phyloP scores from a whole-genome alignment of 1,284 basidiomycete genomes.

The Xanthoconium separans region DNA sequence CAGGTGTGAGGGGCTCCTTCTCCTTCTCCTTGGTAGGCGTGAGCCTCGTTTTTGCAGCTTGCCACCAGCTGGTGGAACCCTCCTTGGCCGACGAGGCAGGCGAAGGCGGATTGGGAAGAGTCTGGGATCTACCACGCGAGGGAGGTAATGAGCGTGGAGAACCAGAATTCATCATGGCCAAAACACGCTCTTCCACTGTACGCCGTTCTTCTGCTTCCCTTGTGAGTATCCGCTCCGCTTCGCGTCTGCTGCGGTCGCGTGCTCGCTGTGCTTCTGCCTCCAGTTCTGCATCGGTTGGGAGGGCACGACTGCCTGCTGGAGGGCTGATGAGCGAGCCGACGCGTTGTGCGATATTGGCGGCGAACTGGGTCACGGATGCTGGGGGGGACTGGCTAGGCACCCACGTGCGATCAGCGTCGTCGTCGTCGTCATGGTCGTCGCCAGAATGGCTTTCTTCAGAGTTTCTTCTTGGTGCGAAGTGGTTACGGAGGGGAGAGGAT shows the following conservation, averaged over 20 bases:
- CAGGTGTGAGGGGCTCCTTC: conserved; percentile 69
- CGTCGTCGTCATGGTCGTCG: conserved; percentile 38
- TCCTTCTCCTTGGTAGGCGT: conserved; percentile 74
- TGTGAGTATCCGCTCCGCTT: conserved; percentile 72
- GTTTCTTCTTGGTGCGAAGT: conserved; percentile 33
- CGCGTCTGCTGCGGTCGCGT: conserved; percentile 66
- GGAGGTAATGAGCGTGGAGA: conserved; percentile 44
- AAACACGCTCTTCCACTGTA: conserved; percentile 67
- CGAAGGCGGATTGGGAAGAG: conserved; percentile 55
- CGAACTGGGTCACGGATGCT: conserved; percentile 68
- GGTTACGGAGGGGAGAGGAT: conserved; percentile 67
- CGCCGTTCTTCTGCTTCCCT: conserved; percentile 67
- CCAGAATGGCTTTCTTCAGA: conserved; percentile 57
- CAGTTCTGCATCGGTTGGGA: conserved; percentile 71
- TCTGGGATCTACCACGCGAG: conserved; percentile 52
- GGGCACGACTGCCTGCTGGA: conserved; percentile 37
- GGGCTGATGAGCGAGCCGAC: conserved; percentile 63
- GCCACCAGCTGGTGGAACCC: conserved; percentile 57
- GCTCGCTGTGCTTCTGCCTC: conserved; percentile 76
- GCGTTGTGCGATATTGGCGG: conserved; percentile 67
- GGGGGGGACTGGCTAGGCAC: conserved; percentile 49
- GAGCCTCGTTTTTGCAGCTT: conserved; percentile 65
- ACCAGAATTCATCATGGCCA: conserved; percentile 60
- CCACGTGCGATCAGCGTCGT: conserved; percentile 43
- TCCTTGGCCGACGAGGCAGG: conserved; percentile 65